Conservation (phyloP, 345 rosid genomes). For the Populus nigra region DNA sequence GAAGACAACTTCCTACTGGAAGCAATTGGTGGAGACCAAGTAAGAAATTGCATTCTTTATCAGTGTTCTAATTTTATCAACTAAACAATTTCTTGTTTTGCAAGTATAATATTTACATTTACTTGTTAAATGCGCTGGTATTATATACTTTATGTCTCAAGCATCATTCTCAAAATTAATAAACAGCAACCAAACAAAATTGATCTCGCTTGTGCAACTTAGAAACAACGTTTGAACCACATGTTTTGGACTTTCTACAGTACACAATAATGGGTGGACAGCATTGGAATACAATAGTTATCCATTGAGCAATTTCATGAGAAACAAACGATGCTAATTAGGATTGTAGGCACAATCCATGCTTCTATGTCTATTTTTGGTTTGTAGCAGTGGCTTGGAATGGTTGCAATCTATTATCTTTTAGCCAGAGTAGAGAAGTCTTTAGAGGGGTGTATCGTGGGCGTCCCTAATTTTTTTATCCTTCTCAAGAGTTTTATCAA, state of each 20-base stretch:
- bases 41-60: background rate
- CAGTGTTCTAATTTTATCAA: too few species aligned
- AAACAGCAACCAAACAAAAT: background rate
- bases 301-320: background rate
- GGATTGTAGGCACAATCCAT: background rate
- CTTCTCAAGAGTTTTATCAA: background rate
- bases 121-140: background rate
- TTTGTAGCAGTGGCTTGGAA: background rate
- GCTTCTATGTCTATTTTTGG: background rate
- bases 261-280: background rate
- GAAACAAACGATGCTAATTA: background rate
- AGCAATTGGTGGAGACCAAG: constrained; percentile 61
- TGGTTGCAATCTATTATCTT: background rate
- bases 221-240: background rate
- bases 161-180: background rate
- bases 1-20: constrained; percentile 64
- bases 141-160: background rate
- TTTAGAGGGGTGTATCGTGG: background rate
- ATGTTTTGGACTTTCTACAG: background rate
- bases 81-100: background rate
- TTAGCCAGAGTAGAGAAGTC: background rate
- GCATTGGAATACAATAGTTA: background rate
- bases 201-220: background rate
- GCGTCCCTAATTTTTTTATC: background rate
- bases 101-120: background rate